Evolutionary conservation across 176 grass and related monocot species (phyloP), one percentile per base, ranked within the genome.

Genomic region (Phragmites australis): DNA sequence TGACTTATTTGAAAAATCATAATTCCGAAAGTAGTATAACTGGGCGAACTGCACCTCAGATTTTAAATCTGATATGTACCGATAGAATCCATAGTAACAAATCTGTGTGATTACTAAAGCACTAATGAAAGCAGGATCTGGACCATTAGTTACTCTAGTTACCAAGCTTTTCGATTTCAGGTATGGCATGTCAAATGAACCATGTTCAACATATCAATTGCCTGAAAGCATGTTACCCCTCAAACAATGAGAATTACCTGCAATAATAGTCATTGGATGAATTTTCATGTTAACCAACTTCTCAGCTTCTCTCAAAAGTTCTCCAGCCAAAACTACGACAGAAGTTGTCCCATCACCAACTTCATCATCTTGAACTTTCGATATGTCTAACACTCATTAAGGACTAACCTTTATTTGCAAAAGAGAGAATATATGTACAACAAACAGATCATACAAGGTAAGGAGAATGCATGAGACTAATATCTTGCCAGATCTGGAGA

Each of bases 351-450:
- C 95, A 68, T 98, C 95, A 78, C 95, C 95, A 63, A 98, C 95
- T 57, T 98, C 95, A 76, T 98, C 95, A 79, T 98, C 92, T 91
- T 98, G 95, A 55, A 98, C 95, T 93, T 94, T 98, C 4, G 95
- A 97, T 41, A 94, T 97, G 87, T 97, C 94, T 97, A 86, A 67
- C 1, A 43, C n/a, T 83, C 8, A 68, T 83, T 85, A 84, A 90
- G 91, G 85, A 88, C 23, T 66, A 70, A 23, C 23, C 16, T 15
- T 65, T 46, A 53, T 66, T 77, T 32, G 9, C 21, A 79, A 18
- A 2, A 80, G 8, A 47, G 3, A 56, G 32, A 49, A 11, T 6
- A 48, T 12, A 12, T 11, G 47, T 32, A 51, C 17, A 83, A 41
- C 25, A 79, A 0, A 68, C 0, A 49, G 32, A 73, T 34, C 19